Evolutionary conservation across 495 filamentous ascomycete genomes (phyloP).

Genomic region (Aspergillus homomorphus): DNA sequence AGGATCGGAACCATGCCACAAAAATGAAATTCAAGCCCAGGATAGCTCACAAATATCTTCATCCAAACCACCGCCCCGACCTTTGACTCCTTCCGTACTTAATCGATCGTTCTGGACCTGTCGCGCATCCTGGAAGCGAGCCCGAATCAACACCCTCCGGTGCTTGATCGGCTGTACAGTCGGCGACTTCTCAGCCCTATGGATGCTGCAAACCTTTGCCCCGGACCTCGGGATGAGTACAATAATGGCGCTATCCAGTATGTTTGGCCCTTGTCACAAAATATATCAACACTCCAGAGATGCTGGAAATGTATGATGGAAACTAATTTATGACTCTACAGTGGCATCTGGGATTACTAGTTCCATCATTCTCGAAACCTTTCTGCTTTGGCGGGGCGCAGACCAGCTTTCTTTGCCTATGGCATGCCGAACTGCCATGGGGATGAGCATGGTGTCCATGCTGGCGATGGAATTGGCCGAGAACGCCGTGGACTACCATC

Average conservation of each 20-base stretch:
- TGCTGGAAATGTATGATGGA: no score
- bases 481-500: constrained; percentile 46
- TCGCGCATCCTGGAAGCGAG: constrained; percentile 33
- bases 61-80: background rate
- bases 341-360: constrained; percentile 44
- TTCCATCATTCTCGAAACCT: constrained; percentile 43
- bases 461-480: constrained; percentile 45
- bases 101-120: constrained; percentile 32
- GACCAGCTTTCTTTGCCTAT: constrained; percentile 37
- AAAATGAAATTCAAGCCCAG: background rate
- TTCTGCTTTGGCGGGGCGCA: constrained; percentile 37
- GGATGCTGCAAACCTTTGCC: constrained; percentile 35
- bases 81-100: background rate
- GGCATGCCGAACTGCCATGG: constrained; percentile 42
- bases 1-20: background rate
- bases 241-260: constrained; percentile 33
- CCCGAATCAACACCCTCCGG: constrained; percentile 43
- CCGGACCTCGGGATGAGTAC: constrained; percentile 36
- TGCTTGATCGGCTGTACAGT: constrained; percentile 43
- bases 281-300: no score
- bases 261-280: background rate
- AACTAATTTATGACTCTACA: constrained; percentile 12
- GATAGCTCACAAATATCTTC: background rate
- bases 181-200: constrained; percentile 43
- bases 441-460: constrained; percentile 51